Conservation (phyloP, 352 stramenopile genomes). For the Globisporangium sylvaticum region DNA sequence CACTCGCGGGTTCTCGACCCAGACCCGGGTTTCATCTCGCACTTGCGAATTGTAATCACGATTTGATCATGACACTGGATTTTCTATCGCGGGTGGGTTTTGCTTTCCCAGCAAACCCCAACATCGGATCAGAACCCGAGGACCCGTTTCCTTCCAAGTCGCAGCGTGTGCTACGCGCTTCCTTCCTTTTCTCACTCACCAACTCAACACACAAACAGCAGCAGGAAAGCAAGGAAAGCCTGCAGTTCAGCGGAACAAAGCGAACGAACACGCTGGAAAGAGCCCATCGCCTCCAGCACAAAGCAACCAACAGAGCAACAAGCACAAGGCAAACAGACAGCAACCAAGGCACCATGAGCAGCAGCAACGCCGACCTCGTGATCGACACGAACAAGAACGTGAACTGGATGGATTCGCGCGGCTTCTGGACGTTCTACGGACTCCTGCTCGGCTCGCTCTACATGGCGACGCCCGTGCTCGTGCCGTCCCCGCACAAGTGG, state of each 20-base stretch:
- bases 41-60: not conserved
- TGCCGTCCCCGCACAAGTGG: conserved; percentile 65
- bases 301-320: conserved; percentile 17
- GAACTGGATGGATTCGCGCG: conserved; percentile 88
- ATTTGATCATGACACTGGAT: not conserved
- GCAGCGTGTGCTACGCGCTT: not conserved
- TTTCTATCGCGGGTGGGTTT: not conserved
- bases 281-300: not conserved
- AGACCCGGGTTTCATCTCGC: not conserved
- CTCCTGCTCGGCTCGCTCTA: conserved; percentile 73
- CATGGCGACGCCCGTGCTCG: conserved; percentile 73
- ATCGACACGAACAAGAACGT: conserved; percentile 89
- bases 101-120: too few species aligned
- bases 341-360: conserved; percentile 6
- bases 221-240: not conserved
- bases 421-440: conserved; percentile 88
- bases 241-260: not conserved
- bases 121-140: not conserved
- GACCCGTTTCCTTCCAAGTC: not conserved
- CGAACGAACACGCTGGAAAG: conserved; percentile 3
- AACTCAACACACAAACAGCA: not conserved
- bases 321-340: conserved; percentile 19
- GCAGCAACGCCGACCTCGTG: conserved; percentile 22
- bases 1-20: not conserved
- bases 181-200: conserved; percentile 13